These are phyloP conservation scores for Punica granatum DNA, from an alignment of 345 rosid genomes.

Conservation along the genomic window DNA sequence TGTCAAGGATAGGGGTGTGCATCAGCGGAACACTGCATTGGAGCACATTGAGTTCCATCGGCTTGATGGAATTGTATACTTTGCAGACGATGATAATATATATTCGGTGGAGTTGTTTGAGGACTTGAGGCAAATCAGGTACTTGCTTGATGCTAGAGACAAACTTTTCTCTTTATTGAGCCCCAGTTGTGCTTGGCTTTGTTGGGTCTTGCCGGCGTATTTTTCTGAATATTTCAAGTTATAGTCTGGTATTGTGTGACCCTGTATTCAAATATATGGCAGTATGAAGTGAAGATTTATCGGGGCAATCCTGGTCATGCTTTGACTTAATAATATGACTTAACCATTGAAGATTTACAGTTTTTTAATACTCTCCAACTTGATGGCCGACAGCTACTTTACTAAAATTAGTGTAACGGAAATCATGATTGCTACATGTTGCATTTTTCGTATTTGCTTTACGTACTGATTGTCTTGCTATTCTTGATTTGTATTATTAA, in stretches of 20 bases:
- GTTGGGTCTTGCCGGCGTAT: not conserved
- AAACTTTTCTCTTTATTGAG: not conserved
- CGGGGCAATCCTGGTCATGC: not conserved
- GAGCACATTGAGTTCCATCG: slow-evolving; percentile 72
- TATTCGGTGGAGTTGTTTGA: slow-evolving; percentile 72
- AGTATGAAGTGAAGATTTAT: not conserved
- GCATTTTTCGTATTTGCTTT: not conserved
- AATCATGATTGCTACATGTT: not conserved
- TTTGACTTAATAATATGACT: not conserved
- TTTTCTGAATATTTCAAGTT: not conserved
- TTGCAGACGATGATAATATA: slow-evolving; percentile 75
- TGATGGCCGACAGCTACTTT: not conserved
- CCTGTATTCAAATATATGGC: not conserved
- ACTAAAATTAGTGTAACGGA: not conserved
- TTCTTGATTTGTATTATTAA: not conserved
- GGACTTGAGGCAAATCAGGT: slow-evolving; percentile 65
- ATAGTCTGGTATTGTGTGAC: not conserved
- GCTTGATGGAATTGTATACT: slow-evolving; percentile 80
- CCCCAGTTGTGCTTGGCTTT: not conserved
- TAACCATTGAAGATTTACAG: not conserved
- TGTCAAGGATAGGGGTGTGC: slow-evolving; percentile 66
- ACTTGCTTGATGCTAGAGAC: not conserved
- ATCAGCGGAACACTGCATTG: slow-evolving; percentile 69
- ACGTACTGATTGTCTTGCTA: not conserved
- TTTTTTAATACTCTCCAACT: not conserved